These are phyloP conservation scores for Paramecium primaurelia DNA, from an alignment of 73 alveolate genomes.

Conservation along the genomic window DNA sequence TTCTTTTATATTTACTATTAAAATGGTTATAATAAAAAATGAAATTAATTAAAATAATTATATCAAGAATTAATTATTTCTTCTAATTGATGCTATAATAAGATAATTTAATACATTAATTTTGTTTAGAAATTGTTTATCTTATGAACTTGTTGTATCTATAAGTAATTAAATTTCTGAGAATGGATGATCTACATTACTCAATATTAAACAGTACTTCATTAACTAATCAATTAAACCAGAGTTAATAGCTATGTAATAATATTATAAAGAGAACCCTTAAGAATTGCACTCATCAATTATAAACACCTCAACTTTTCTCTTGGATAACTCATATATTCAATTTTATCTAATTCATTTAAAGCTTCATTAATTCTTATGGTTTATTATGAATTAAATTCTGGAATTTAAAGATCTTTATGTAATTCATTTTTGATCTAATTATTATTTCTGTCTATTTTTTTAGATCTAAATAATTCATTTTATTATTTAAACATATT, in stretches of 20 bases:
- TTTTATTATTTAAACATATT: neutral
- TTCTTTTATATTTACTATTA: too few species aligned
- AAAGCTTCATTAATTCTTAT: neutral
- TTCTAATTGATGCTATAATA: neutral
- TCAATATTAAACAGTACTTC: neutral
- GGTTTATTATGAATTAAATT: neutral
- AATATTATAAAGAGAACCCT: neutral
- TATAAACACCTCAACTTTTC: constrained; percentile 6
- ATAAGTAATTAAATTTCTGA: neutral
- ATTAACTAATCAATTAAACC: neutral
- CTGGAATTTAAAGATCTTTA: neutral
- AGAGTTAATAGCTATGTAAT: neutral
- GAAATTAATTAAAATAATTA: neutral
- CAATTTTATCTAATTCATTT: neutral
- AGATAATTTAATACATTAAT: neutral
- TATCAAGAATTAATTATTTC: neutral
- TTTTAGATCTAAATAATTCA: neutral
- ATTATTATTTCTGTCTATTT: neutral
- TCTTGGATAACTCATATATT: constrained; percentile 1
- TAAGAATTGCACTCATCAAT: neutral
- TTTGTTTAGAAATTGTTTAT: neutral
- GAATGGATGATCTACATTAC: neutral
- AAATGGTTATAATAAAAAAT: neutral
- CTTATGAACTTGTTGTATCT: constrained; percentile 7
- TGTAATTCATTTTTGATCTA: neutral